These are phyloP conservation scores for Penicillium pancosmium DNA, from an alignment of 495 filamentous ascomycete species.

Conservation along the genomic window DNA sequence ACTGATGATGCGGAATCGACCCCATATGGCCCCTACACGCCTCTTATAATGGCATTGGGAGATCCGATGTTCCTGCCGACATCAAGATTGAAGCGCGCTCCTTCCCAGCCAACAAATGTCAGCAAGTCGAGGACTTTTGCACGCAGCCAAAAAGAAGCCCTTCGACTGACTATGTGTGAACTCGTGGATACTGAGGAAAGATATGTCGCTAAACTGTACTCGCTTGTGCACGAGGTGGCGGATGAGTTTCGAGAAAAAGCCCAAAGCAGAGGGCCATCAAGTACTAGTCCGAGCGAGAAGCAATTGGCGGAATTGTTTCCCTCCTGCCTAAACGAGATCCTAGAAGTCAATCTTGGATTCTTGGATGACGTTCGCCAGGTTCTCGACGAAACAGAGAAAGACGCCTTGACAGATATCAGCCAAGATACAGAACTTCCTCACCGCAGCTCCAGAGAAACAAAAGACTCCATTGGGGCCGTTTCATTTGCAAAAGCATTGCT, in stretches of 20 bases:
- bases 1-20: constrained; percentile 59
- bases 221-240: constrained; percentile 74
- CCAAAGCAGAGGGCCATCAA: constrained; percentile 55
- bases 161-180: constrained; percentile 89
- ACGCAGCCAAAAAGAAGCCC: constrained; percentile 76
- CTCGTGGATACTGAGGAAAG: constrained; percentile 90
- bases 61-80: constrained; percentile 86
- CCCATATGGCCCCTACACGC: constrained; percentile 73
- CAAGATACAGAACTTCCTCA: constrained; percentile 54
- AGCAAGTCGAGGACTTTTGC: constrained; percentile 73
- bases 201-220: constrained; percentile 84
- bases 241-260: constrained; percentile 73
- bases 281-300: constrained; percentile 71
- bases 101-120: constrained; percentile 79
- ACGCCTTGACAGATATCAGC: constrained; percentile 69
- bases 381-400: constrained; percentile 81
- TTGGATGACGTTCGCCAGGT: constrained; percentile 71
- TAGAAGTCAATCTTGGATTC: constrained; percentile 78
- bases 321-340: constrained; percentile 71
- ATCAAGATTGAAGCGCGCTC: constrained; percentile 80
- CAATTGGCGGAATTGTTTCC: constrained; percentile 81
- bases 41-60: constrained; percentile 76
- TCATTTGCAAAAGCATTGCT: constrained; percentile 76
- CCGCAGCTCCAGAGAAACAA: constrained; percentile 47
- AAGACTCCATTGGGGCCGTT: constrained; percentile 72